Conservation (phyloP, 2,329 filamentous ascomycete species). For the Simplicillium aogashimaense region DNA sequence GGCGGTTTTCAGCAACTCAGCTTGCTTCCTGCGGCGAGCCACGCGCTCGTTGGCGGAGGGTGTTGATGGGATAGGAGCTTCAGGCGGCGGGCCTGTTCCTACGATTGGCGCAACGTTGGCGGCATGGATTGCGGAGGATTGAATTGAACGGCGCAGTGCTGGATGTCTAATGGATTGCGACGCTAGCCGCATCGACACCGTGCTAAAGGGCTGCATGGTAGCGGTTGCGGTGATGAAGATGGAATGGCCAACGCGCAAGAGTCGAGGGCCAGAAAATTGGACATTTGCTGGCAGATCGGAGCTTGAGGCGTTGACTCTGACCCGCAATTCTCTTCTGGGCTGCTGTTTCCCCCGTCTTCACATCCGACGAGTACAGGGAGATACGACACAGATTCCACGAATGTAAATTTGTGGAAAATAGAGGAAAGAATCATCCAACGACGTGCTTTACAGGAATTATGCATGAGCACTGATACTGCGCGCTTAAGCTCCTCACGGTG, state of each 20-base stretch:
- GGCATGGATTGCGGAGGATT: constrained; percentile 20
- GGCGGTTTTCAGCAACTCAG: constrained; percentile 42
- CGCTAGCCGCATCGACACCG: constrained; percentile 26
- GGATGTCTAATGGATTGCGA: constrained; percentile 13
- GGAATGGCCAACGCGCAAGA: too few relatives aligned
- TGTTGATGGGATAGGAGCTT: constrained; percentile 36
- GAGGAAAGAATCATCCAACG: too few relatives aligned
- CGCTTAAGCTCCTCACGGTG: too few relatives aligned
- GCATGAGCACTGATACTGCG: too few relatives aligned
- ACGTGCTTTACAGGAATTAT: too few relatives aligned
- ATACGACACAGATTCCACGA: too few relatives aligned
- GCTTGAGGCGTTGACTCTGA: not conserved
- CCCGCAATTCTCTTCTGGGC: too few relatives aligned
- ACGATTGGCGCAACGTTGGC: constrained; percentile 43
- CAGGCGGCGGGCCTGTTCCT: constrained; percentile 49
- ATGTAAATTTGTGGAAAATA: too few relatives aligned
- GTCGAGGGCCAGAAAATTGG: constrained; percentile 8
- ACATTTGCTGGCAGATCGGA: too few relatives aligned
- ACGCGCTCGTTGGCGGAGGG: constrained; percentile 32
- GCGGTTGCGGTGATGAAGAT: constrained; percentile 7
- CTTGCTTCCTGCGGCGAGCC: constrained; percentile 42
- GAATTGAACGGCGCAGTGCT: constrained; percentile 17
- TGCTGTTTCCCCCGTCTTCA: too few relatives aligned
- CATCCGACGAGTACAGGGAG: too few relatives aligned
- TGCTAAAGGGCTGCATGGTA: constrained; percentile 30